Conservation (phyloP, 78 protist species). For the Kipferlia bialata region DNA sequence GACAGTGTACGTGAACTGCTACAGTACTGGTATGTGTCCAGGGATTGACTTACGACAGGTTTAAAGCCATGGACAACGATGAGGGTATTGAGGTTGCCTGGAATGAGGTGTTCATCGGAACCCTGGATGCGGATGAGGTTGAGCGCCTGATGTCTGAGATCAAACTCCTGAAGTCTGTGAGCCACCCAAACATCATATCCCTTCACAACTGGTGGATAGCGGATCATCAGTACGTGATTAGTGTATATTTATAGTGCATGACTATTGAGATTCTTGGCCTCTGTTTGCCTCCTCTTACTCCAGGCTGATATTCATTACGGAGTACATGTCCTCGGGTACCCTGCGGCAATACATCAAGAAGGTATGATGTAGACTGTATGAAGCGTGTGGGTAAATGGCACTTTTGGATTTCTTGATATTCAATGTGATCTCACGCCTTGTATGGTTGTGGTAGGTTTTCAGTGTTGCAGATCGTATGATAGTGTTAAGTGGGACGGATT, state of each 20-base stretch:
- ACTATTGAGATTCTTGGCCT: too few relatives aligned
- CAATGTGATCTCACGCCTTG: too few relatives aligned
- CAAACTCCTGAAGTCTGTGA: slow-evolving; percentile 25
- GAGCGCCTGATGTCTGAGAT: slow-evolving; percentile 28
- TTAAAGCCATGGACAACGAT: slow-evolving; percentile 50
- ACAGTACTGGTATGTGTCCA: too few relatives aligned
- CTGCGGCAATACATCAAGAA: slow-evolving; percentile 28
- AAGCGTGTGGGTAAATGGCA: not conserved
- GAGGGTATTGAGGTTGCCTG: slow-evolving; percentile 73
- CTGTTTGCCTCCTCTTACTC: too few relatives aligned
- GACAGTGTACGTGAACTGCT: slow-evolving; percentile 7
- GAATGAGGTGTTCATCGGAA: slow-evolving; percentile 39
- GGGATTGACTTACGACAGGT: too few relatives aligned
- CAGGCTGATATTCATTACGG: slow-evolving; percentile 74
- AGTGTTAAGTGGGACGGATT: too few relatives aligned
- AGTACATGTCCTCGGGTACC: slow-evolving; percentile 72
- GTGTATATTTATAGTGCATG: too few relatives aligned
- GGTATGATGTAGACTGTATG: too few relatives aligned
- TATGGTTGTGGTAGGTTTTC: too few relatives aligned
- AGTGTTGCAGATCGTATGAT: too few relatives aligned
- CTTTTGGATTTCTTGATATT: not conserved
- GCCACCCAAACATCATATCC: slow-evolving; percentile 46
- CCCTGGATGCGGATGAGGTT: not conserved
- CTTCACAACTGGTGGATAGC: slow-evolving; percentile 37
- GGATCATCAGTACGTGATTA: slow-evolving; percentile 2